These are phyloP conservation scores for Blastobotrys serpentis DNA, from an alignment of 1,139 yeast genomes.

Conservation along the genomic window DNA sequence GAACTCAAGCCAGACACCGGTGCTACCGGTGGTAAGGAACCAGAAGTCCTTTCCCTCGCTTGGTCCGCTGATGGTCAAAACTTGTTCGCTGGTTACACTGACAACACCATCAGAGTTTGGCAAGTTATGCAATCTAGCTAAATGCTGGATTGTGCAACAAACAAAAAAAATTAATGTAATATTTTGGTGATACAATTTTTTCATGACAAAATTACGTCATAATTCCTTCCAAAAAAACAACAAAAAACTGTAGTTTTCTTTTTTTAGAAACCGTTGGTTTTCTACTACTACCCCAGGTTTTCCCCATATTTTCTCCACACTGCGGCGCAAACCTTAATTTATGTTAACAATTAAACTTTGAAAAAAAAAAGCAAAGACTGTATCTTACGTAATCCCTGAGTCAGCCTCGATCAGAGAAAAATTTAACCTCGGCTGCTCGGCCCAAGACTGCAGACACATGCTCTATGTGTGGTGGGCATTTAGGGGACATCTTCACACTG, in stretches of 20 bases:
- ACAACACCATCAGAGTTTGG: conserved; percentile 99
- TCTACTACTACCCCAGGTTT: background rate
- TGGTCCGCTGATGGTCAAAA: conserved; percentile 99
- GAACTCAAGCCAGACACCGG: conserved; percentile 99
- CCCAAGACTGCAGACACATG: too few species aligned
- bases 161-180: conserved; percentile 5
- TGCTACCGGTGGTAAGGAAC: conserved; percentile 83
- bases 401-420: background rate
- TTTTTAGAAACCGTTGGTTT: conserved; percentile 1
- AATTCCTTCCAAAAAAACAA: too few species aligned
- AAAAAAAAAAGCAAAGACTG: too few species aligned
- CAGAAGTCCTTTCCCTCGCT: conserved; percentile 96
- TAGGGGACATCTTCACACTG: too few species aligned
- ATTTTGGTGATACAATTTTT: conserved; percentile 6
- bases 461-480: too few species aligned
- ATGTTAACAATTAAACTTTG: background rate
- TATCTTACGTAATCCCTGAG: background rate
- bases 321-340: conserved; percentile 4
- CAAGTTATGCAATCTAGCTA: conserved; percentile 94
- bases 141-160: conserved; percentile 19
- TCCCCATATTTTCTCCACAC: conserved; percentile 10
- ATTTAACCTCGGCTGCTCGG: conserved; percentile 3
- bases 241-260: background rate
- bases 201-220: conserved; percentile 5
- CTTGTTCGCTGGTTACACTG: conserved; percentile 99